Evolutionary conservation across 1,284 basidiomycete species (phyloP), one percentile per base, ranked within the genome.

Genomic region (Tilletia caries): DNA sequence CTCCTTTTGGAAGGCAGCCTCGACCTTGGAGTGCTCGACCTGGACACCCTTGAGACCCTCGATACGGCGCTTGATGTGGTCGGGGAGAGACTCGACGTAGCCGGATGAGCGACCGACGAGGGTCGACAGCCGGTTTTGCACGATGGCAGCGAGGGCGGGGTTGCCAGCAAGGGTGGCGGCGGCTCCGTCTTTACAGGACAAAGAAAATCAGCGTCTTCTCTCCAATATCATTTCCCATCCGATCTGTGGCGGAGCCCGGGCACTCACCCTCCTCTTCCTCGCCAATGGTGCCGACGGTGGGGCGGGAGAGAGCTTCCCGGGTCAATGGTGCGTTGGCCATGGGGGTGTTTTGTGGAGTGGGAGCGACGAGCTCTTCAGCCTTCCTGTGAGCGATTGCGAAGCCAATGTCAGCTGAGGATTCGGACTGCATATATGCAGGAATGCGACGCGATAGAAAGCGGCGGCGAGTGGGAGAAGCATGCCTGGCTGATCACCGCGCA

Each of bases 1-100:
- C 85, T 98, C 95, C 82, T 91, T 89, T 86, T 98, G 97, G 88
- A 95, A 96, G 87, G 95, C 89, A 81, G 91, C 91, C 85, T 97
- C 93, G 69, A 98, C 88, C 83, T 94, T 92, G 79, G 90, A 89
- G 85, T 97, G 93, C 86, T 95, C 91, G 76, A 90, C 89, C 85
- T 98, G 95, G 58, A 98, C 88, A 71, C 94, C 95, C 85, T 97
- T 96, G 80, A 98, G 87, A 48, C 90, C 95, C 85, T 95, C 92
- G 81, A 98, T 86, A 79, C 90, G 91, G 83, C 90, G 87, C 85
- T 92, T 92, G 78, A 95, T 89, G 69, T 91, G 89, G 64, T 87
- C 85, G 15, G 95, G 92, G 62, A 98, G 88, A 79, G 87, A 88
- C 86, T 97, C 93, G 84, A 93, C 87, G 85, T 93, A 93, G 46